A percentile compares a stretch with the other conserved stretches of the same genome.
Evolutionary conservation across 352 stramenopile species (phyloP).

Genomic region (Phytophthora sojae): DNA sequence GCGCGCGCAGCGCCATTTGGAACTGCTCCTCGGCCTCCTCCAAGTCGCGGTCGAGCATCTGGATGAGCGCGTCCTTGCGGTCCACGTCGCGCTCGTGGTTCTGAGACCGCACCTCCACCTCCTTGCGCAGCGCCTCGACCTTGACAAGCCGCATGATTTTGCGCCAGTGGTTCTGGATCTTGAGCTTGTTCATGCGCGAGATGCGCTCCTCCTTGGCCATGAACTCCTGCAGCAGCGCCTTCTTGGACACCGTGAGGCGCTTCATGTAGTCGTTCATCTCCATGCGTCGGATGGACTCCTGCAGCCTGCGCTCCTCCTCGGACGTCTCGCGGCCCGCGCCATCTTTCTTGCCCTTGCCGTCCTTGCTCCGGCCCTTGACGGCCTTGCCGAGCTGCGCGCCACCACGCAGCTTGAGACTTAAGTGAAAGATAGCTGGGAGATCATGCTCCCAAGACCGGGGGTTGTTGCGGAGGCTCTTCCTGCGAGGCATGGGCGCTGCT

Average conservation of each 20-base stretch:
- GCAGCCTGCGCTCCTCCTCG: conserved; percentile 74
- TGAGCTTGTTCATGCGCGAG: conserved; percentile 88
- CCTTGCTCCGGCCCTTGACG: conserved; percentile 82
- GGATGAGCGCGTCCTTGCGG: conserved; percentile 94
- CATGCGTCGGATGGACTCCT: conserved; percentile 83
- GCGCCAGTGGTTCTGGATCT: conserved; percentile 96
- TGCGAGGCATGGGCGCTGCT: conserved; percentile 22
- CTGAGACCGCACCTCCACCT: conserved; percentile 93
- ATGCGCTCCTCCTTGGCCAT: conserved; percentile 78
- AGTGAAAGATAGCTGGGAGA: conserved; percentile 26
- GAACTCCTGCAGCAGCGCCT: conserved; percentile 78
- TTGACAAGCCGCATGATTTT: conserved; percentile 97
- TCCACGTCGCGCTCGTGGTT: conserved; percentile 97
- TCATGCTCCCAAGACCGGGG: conserved; percentile 1
- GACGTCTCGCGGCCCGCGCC: conserved; percentile 52
- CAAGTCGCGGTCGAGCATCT: conserved; percentile 95
- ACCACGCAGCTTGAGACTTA: conserved; percentile 59
- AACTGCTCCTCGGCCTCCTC: conserved; percentile 95
- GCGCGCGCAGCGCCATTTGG: conserved; percentile 89
- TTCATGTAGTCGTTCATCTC: conserved; percentile 91
- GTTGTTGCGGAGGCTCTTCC: conserved; percentile 38
- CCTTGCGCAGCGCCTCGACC: conserved; percentile 91
- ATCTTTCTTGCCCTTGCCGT: conserved; percentile 68
- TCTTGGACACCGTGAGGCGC: conserved; percentile 81
- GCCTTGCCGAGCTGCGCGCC: conserved; percentile 81